Base-by-base conservation (phyloP, 352 stramenopile genomes). In the Globisporangium splendens region DNA sequence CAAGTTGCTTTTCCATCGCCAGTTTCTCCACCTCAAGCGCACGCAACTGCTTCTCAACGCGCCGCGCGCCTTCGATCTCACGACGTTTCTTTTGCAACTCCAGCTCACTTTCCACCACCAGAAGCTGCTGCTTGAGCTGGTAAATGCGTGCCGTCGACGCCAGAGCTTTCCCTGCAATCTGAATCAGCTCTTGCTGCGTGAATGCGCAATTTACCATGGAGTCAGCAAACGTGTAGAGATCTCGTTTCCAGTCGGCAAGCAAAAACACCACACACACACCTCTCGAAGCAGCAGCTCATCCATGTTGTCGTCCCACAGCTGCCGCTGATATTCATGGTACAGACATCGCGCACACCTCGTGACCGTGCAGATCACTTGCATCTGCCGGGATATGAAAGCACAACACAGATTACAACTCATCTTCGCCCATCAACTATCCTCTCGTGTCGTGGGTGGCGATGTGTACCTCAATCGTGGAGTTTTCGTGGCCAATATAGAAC, bases 311-410 rank as follows among this genome's bases (percentile, higher is more conserved):
- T 94, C 85, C 85, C 85, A 94, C 8, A 94, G 61, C 50, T 84
- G 73, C 0, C 83, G 75, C 64, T 94, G 85, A 47, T 94, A 93
- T 53, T 94, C 83, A 22, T 89, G 79, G 46, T 72, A 94, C 3
- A 93, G 49, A 5, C 73, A 68, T 22, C 79, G 61, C 0, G 83
- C 83, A 33, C 79, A 88, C 1, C 85, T 54, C 11, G 86, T 73
- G 10, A 89, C 72, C 2, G 78, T 83, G 1, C 82, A 78, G 47
- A 88, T 69, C 18, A 93, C 70, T 77, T 91, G 80, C 83, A 87
- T 91, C 80, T 87, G 65, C 33, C 28, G 10, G 28, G 10, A 35
- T 35, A 54, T 2, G 41, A 55, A 44, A 21, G 35, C 13, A 61
- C 1, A 62, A 31, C n/a, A n/a, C n/a, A n/a, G n/a, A n/a, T n/a